Evolutionary conservation across 2,329 filamentous ascomycete genomes (phyloP).

Genomic region (Zalaria sp.): DNA sequence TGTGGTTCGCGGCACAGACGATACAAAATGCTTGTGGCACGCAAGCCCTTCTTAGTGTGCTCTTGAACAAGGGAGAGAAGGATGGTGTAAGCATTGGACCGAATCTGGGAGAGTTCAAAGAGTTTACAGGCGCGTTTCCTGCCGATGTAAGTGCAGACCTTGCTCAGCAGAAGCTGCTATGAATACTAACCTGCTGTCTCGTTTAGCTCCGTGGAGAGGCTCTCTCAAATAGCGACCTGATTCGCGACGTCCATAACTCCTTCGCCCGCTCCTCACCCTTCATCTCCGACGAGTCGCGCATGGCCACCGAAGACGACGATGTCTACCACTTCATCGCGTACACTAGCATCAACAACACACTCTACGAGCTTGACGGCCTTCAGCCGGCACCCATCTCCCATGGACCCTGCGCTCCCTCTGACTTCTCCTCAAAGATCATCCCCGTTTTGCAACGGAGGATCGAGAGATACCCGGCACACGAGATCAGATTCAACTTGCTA

Average conservation of each 20-base stretch:
- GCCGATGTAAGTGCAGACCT: constrained; percentile 26
- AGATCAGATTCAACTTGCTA: constrained; percentile 93
- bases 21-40: constrained; percentile 98
- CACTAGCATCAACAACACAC: constrained; percentile 58
- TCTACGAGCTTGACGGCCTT: constrained; percentile 92
- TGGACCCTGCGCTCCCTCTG: constrained; percentile 52
- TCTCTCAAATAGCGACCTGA: constrained; percentile 49
- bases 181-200: not conserved
- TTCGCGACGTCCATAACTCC: constrained; percentile 64
- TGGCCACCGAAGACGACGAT: constrained; percentile 63
- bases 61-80: constrained; percentile 57
- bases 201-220: constrained; percentile 53
- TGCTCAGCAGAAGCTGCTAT: not conserved
- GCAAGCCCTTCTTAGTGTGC: constrained; percentile 80
- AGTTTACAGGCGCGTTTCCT: constrained; percentile 76
- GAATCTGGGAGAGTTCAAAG: constrained; percentile 63
- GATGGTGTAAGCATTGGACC: constrained; percentile 55
- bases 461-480: constrained; percentile 65
- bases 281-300: constrained; percentile 71
- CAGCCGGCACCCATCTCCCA: constrained; percentile 88
- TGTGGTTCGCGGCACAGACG: constrained; percentile 94
- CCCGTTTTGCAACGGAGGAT: constrained; percentile 78
- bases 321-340: constrained; percentile 98
- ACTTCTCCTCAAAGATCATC: constrained; percentile 70
- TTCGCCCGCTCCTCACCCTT: constrained; percentile 85